Evolutionary conservation across 345 rosid species (phyloP).

Genomic region (Acer negundo): DNA sequence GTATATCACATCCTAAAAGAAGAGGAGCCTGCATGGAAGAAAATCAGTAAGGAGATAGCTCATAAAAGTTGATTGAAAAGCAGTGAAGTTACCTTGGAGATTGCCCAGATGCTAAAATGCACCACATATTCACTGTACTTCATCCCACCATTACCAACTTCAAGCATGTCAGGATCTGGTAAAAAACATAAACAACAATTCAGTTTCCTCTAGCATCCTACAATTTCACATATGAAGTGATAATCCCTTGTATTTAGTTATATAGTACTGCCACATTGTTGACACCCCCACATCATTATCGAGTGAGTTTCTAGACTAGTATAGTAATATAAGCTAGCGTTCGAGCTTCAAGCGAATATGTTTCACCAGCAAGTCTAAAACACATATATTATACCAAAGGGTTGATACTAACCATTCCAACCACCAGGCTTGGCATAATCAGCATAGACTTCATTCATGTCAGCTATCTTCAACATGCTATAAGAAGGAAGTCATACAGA

Average conservation of each 20-base stretch:
- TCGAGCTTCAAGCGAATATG: too few species aligned
- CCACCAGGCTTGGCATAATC: slow-evolving; percentile 28
- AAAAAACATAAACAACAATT: background rate
- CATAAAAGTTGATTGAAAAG: background rate
- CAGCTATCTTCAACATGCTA: slow-evolving; percentile 21
- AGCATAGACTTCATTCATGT: slow-evolving; percentile 27
- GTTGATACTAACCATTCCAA: slow-evolving; percentile 28
- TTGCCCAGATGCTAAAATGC: slow-evolving; percentile 44
- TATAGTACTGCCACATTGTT: too few species aligned
- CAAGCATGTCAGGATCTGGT: slow-evolving; percentile 46
- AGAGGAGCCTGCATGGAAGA: slow-evolving; percentile 41
- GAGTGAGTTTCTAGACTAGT: too few species aligned
- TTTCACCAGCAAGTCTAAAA: too few species aligned
- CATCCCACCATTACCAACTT: slow-evolving; percentile 47
- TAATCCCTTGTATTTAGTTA: too few species aligned
- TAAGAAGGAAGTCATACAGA: background rate
- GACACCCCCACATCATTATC: too few species aligned
- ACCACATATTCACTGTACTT: slow-evolving; percentile 35
- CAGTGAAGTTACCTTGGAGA: slow-evolving; percentile 28
- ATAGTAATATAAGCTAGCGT: too few species aligned
- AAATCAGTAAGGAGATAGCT: background rate
- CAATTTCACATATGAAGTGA: too few species aligned
- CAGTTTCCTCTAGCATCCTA: too few species aligned
- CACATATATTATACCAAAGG: background rate
- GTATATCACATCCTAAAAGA: slow-evolving; percentile 45